Percentiles rank a stretch among this genome's conserved stretches.
phyloP scores from a whole-genome alignment of 495 filamentous ascomycete genomes.

The Podospora pseudocomata region DNA sequence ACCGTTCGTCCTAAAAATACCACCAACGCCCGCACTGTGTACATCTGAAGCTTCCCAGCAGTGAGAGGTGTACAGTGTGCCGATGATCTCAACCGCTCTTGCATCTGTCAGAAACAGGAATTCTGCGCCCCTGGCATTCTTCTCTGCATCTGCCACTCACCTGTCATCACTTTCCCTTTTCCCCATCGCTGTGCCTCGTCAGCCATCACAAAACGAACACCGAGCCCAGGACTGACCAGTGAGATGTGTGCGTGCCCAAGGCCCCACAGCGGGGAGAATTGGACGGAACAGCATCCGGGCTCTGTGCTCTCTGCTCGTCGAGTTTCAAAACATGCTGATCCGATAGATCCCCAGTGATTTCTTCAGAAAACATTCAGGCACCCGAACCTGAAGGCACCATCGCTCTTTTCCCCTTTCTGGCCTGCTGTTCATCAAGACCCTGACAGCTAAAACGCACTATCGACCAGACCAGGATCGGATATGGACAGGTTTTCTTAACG shows the following conservation, averaged over 20 bases:
- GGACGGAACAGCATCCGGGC: background rate
- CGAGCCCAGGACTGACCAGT: background rate
- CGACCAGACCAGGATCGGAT: constrained; percentile 1
- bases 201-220: background rate
- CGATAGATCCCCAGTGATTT: too few species aligned
- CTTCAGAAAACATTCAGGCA: too few species aligned
- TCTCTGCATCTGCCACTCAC: background rate
- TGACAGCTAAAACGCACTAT: background rate
- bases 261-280: background rate
- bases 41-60: background rate
- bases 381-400: background rate
- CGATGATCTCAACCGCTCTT: constrained; percentile 1
- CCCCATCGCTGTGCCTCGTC: background rate
- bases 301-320: background rate
- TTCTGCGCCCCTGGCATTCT: background rate
- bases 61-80: background rate
- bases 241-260: too few species aligned
- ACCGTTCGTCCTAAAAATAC: constrained; percentile 5
- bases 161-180: background rate
- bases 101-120: constrained; percentile 6
- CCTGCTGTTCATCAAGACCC: background rate
- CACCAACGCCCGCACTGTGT: background rate
- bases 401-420: background rate
- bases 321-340: background rate
- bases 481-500: background rate